These are phyloP conservation scores for Cenchrus fungigraminus DNA, from an alignment of 176 grass and related monocot genomes.

Conservation along the genomic window DNA sequence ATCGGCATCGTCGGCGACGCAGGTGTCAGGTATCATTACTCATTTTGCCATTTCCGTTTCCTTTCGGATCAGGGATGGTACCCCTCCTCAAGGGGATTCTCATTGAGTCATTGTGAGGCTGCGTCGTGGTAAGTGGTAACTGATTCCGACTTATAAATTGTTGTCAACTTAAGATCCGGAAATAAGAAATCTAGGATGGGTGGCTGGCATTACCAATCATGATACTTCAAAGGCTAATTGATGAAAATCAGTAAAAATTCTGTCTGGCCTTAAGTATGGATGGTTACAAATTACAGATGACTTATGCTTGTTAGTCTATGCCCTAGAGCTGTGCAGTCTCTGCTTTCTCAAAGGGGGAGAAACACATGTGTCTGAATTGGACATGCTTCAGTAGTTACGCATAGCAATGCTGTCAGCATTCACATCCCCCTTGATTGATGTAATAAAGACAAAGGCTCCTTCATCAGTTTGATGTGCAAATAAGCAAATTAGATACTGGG, in stretches of 20 bases:
- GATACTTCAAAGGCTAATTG: neutral
- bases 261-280: neutral
- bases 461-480: neutral
- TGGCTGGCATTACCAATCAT: neutral
- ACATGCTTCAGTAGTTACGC: neutral
- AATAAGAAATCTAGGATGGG: neutral
- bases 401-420: neutral
- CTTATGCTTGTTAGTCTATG: neutral
- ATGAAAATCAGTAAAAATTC: neutral
- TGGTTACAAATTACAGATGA: neutral
- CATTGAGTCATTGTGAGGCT: neutral
- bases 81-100: neutral
- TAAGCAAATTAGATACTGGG: neutral
- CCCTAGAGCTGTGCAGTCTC: neutral
- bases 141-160: neutral
- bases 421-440: neutral
- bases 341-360: neutral
- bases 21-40: slow-evolving; percentile 46
- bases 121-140: neutral
- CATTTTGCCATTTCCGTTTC: neutral
- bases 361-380: neutral
- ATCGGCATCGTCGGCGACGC: no score
- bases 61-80: neutral
- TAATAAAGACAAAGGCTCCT: neutral
- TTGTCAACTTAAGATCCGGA: neutral